Base-by-base conservation (phyloP, 1,284 basidiomycete species). In the Trametes polyzona region DNA sequence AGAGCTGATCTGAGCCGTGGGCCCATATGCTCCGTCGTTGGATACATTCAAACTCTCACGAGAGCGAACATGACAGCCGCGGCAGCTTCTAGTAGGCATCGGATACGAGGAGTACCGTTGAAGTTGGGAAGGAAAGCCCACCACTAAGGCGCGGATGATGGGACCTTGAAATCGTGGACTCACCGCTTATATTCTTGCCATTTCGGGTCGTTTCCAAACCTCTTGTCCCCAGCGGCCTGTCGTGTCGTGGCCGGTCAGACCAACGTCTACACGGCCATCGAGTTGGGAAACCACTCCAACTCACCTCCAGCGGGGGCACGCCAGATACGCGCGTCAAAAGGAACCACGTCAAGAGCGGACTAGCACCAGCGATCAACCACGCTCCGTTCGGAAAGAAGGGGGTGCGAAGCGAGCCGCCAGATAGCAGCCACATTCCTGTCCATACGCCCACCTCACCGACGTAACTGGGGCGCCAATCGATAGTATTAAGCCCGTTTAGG, bases 391-490 rank as follows among this genome's bases (percentile, higher is more conserved):
- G 78, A 66, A 80, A 79, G 64, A 78, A 74, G 37, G 76, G 66
- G 6, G 75, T 74, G 65, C 77, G 76, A 17, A 88, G 71, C 8
- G 82, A 78, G 9, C 76, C 64, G 3, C 79, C 75, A 2, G 86
- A 81, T 12, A 91, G 73, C 6, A 83, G 74, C 77, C 83, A 90
- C 26, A 92, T 85, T 10, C 87, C 87, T 3, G 81, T 80, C 84
- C 89, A 91, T 17, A 93, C 76, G 2, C 86, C 83, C 11, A 92
- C 79, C 74, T 93, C 91, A 23, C 87, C 90, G 32, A 91, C 81
- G 70, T 93, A 92, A 74, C 88, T 90, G 62, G 21, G 43, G 44
- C 58, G 49, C 47, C 36, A 43, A 59, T 57, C 55, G 50, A 59
- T 59, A 26, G 24, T 42, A 41, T 58, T 52, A 47, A 41, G 23